Conservation (phyloP, 2,329 filamentous ascomycete species). For the Cercospora sp. region DNA sequence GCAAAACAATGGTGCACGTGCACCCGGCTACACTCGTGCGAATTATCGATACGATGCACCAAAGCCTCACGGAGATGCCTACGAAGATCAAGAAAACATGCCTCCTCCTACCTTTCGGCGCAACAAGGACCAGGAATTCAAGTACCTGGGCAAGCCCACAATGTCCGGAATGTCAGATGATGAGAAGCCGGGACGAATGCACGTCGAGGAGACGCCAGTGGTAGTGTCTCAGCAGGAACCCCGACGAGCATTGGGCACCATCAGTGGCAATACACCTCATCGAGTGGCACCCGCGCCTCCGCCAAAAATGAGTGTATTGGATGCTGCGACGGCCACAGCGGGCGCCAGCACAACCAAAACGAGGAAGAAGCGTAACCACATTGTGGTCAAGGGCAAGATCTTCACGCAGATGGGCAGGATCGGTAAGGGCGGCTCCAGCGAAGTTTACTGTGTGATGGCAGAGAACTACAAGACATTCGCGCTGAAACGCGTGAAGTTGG, state of each 20-base stretch:
- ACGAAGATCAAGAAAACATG: constrained; percentile 83
- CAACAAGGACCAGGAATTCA: constrained; percentile 57
- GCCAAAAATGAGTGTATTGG: constrained; percentile 95
- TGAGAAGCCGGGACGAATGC: constrained; percentile 46
- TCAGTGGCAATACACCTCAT: constrained; percentile 71
- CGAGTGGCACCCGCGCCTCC: constrained; percentile 75
- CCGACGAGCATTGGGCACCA: constrained; percentile 51
- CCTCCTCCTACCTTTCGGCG: constrained; percentile 67
- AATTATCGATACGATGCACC: constrained; percentile 49
- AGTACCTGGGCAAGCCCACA: constrained; percentile 57
- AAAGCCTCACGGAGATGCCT: constrained; percentile 60
- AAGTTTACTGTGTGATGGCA: constrained; percentile 94
- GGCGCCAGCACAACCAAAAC: constrained; percentile 76
- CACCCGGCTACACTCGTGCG: constrained; percentile 42
- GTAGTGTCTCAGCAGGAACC: constrained; percentile 39
- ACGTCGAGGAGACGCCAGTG: constrained; percentile 44
- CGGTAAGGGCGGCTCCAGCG: constrained; percentile 87
- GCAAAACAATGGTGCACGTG: constrained; percentile 40
- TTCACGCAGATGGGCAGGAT: constrained; percentile 90
- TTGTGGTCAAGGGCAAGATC: constrained; percentile 85
- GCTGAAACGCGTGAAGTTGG: constrained; percentile 86
- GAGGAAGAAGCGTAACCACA: constrained; percentile 74
- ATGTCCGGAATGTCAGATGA: constrained; percentile 54
- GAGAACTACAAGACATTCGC: constrained; percentile 97
- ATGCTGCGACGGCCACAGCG: constrained; percentile 80